Evolutionary conservation across 148 eudicot species (phyloP).

Genomic region (Fallopia convolvulus): DNA sequence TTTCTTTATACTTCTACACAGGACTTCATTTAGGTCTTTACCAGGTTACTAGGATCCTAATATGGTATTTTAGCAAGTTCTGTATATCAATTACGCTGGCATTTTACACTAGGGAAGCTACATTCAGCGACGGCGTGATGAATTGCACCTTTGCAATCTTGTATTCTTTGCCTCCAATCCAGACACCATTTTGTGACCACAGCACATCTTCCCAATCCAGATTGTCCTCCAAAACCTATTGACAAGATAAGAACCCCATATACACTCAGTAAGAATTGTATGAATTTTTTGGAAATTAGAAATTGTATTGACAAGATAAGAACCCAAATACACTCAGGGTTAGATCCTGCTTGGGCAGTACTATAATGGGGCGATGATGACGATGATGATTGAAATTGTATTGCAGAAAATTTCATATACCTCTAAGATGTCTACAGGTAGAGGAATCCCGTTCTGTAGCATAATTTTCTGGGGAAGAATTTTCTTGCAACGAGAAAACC

Average conservation of each 20-base stretch:
- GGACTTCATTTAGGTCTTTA: background rate
- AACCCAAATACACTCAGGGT: no score
- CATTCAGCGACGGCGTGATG: slow-evolving; percentile 14
- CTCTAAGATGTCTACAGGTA: slow-evolving; percentile 82
- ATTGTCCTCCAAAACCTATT: slow-evolving; percentile 57
- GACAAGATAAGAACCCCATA: background rate
- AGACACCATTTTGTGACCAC: slow-evolving; percentile 69
- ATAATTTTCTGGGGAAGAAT: slow-evolving; percentile 69
- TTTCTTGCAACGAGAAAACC: slow-evolving; percentile 89
- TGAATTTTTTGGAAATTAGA: background rate
- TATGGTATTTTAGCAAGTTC: background rate
- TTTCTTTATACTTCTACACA: background rate
- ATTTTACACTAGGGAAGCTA: slow-evolving; percentile 7
- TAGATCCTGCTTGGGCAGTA: no score
- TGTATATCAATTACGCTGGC: background rate
- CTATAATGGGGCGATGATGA: no score
- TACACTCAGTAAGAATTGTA: background rate
- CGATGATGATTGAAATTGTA: background rate
- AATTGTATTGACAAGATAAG: no score
- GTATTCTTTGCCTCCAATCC: slow-evolving; percentile 54
- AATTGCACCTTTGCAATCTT: slow-evolving; percentile 58
- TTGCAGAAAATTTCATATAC: slow-evolving; percentile 22
- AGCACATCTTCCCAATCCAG: slow-evolving; percentile 69
- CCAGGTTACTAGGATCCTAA: background rate
- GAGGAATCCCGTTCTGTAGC: slow-evolving; percentile 73